Percentiles rank a stretch among this genome's conserved stretches.
phyloP scores from a whole-genome alignment of 805 yeast genomes.

The Wickerhamiella domercqiae region DNA sequence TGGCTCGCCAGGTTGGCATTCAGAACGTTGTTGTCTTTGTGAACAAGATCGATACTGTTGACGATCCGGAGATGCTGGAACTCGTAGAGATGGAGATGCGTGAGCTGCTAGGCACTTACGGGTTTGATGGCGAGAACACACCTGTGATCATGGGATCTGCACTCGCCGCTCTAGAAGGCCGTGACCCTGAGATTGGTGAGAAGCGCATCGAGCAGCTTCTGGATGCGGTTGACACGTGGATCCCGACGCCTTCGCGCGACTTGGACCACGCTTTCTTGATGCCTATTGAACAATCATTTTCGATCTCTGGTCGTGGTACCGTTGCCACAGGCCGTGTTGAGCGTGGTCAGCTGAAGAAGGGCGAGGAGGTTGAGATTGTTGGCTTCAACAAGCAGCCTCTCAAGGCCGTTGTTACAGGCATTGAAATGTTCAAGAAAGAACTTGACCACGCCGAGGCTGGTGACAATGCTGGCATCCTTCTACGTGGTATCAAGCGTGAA shows the following conservation, averaged over 20 bases:
- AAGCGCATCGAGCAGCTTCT: slow-evolving; percentile 69
- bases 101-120: slow-evolving; percentile 78
- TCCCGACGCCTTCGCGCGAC: slow-evolving; percentile 95
- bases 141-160: slow-evolving; percentile 99
- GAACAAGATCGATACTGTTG: slow-evolving; percentile 94
- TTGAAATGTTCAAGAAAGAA: slow-evolving; percentile 99
- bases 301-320: slow-evolving; percentile 99
- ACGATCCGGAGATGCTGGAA: slow-evolving; percentile 98
- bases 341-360: slow-evolving; percentile 94
- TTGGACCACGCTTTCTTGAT: slow-evolving; percentile 89
- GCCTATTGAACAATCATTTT: slow-evolving; percentile 95
- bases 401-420: slow-evolving; percentile 93
- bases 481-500: slow-evolving; percentile 98
- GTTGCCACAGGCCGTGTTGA: slow-evolving; percentile 98
- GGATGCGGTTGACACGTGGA: slow-evolving; percentile 83
- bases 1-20: slow-evolving; percentile 99
- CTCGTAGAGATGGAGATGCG: slow-evolving; percentile 99
- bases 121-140: slow-evolving; percentile 95
- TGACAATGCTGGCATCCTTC: slow-evolving; percentile 94
- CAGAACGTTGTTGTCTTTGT: slow-evolving; percentile 94
- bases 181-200: slow-evolving; percentile 80
- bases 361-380: slow-evolving; percentile 95
- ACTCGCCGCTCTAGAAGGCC: slow-evolving; percentile 82
- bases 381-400: slow-evolving; percentile 76
- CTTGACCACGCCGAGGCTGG: slow-evolving; percentile 97